Conservation (phyloP, 164 flowering plant genomes). For the Brasenia schreberi region DNA sequence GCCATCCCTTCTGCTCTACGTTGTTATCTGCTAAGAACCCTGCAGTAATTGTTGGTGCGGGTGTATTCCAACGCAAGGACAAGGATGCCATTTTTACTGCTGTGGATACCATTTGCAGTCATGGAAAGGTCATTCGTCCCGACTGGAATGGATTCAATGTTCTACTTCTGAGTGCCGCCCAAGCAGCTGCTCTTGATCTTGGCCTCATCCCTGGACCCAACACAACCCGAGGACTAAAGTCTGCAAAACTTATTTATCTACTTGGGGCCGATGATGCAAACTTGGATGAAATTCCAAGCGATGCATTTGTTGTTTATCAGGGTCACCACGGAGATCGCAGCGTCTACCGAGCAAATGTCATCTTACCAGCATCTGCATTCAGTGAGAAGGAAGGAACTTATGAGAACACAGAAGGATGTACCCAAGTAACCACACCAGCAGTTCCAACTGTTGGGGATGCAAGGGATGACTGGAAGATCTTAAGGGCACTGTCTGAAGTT, state of each 20-base stretch:
- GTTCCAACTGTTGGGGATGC: constrained; percentile 98
- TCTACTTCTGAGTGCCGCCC: constrained; percentile 86
- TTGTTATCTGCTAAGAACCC: constrained; percentile 77
- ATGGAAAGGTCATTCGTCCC: constrained; percentile 48
- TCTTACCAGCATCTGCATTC: constrained; percentile 85
- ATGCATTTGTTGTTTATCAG: constrained; percentile 96
- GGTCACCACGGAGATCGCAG: constrained; percentile 93
- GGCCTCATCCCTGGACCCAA: constrained; percentile 64
- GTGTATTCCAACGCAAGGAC: constrained; percentile 71
- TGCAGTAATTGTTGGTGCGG: constrained; percentile 81
- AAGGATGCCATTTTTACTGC: constrained; percentile 59
- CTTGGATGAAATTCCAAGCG: constrained; percentile 59
- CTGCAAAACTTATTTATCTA: constrained; percentile 74
- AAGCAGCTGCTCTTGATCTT: constrained; percentile 93
- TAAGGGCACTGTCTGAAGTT: constrained; percentile 86
- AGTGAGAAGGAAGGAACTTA: constrained; percentile 90
- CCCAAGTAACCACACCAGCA: constrained; percentile 78
- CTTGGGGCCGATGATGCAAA: constrained; percentile 96
- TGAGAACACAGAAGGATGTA: constrained; percentile 87
- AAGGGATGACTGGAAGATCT: constrained; percentile 97
- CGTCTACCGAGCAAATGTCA: constrained; percentile 89
- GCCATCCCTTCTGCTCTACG: constrained; percentile 62
- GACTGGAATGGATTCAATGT: constrained; percentile 93
- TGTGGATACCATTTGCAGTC: constrained; percentile 59
- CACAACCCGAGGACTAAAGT: constrained; percentile 42